Conservation (phyloP, 371 early-diverging fungal genomes). For the Capillidium heterosporum region DNA sequence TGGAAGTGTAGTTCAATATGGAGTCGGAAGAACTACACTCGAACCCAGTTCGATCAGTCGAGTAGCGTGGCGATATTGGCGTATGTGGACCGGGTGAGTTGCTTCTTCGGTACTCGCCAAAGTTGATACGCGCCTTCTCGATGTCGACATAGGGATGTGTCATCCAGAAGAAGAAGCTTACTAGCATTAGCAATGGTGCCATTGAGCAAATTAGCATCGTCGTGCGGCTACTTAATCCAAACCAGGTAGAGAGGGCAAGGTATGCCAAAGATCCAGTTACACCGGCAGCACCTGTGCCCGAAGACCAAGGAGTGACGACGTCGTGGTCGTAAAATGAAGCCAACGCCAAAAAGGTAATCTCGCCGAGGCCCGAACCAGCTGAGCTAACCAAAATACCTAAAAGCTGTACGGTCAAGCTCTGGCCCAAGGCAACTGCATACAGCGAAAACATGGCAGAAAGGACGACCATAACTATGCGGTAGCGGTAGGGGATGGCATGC, state of each 20-base stretch:
- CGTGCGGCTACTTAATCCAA: constrained; percentile 12
- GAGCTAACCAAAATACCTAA: constrained; percentile 22
- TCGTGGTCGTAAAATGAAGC: constrained; percentile 18
- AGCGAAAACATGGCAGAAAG: background rate
- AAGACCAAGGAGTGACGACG: constrained; percentile 20
- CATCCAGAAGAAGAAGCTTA: constrained; percentile 5
- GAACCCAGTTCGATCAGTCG: background rate
- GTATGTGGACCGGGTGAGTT: no score
- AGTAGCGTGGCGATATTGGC: no score
- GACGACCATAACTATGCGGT: background rate
- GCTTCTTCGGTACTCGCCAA: no score
- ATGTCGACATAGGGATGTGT: background rate
- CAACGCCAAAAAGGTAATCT: constrained; percentile 21
- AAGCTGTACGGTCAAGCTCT: constrained; percentile 10
- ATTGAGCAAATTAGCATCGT: constrained; percentile 16
- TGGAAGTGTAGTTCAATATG: background rate
- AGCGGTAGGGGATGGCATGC: constrained; percentile 14
- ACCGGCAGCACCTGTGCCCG: constrained; percentile 27
- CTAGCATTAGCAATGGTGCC: background rate
- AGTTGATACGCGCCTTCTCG: background rate
- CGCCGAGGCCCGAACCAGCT: constrained; percentile 23
- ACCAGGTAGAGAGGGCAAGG: constrained; percentile 20
- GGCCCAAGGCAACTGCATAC: constrained; percentile 13
- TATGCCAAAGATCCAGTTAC: constrained; percentile 19
- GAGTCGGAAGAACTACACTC: background rate